Base-by-base conservation (phyloP, 352 stramenopile genomes). In the Albugo laibachii region DNA sequence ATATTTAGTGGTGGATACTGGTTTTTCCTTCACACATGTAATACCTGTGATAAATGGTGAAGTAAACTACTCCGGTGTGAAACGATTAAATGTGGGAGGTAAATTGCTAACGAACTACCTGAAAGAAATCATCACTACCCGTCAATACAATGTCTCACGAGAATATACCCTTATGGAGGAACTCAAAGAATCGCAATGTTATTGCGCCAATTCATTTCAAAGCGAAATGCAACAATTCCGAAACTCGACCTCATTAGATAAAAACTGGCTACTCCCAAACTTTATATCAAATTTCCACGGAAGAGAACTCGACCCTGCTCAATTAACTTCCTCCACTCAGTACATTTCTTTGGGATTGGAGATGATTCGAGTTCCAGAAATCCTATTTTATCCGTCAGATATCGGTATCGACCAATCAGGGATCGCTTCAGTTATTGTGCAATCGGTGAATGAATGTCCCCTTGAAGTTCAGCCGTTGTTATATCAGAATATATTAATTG, bases 91-190 rank as follows among this genome's bases (percentile, higher is more conserved):
- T 58, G 75, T 98, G 16, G 93, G 94, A 27, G 94, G 92, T 16
- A 97, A 97, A 52, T 57, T 97, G 45, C 63, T 98, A 48, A 97
- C 92, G 1, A 97, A 97, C 63, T 96, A 97, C 55, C 61, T 97
- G 5, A 97, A 97, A 54, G 92, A 98, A 64, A 74, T 94, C 41
- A 73, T 97, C 10, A 96, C 82, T 11, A 98, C 94, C 55, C 72
- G 93, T 12, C 92, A 98, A 56, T 96, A 78, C 64, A 97, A 98
- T 56, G 80, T 98, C 49, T 96, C 96, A 84, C 89, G 97, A 53
- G 66, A 84, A 31, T 68, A 66, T 19, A 50, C 49, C 10, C 54
- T 85, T 15, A 73, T 85, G 31, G 80, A 85, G 44, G 61, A 86
- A 41, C 65, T 94, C 4, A 95, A 97, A 52, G 72, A 96, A 53